Base-by-base conservation (phyloP, 495 filamentous ascomycete genomes). In the Hypoxylon lienhwacheense region DNA sequence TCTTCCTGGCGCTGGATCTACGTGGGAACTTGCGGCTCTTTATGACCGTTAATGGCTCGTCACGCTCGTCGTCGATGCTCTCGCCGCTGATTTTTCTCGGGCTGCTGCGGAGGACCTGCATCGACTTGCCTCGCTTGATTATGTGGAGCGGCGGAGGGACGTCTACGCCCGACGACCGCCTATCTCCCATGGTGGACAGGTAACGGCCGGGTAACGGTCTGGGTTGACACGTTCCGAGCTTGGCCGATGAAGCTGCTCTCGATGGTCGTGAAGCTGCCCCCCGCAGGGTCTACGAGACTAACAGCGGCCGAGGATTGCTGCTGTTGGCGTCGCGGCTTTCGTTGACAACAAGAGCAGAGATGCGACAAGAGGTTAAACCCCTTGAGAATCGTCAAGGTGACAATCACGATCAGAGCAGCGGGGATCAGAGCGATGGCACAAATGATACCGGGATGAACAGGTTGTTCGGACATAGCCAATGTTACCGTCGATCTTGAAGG, bases 351-450 rank as follows among this genome's bases (percentile, higher is more conserved):
- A 60, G 47, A 3, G 14, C 28, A 26, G 28, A 54, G 26, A 6
- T 26, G 21, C 26, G 58, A 21, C 34, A 61, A n/a, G 50, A 63
- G 47, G 53, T 66, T n/a, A 53, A 72, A 55, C 22, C 62, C 52
- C 34, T 55, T 53, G 35, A 59, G 37, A 40, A 72, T 56, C 20
- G 43, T 57, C 1, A 52, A 39, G 24, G 59, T 10, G 6, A 67
- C 24, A 10, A 43, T 19, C 22, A 62, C 19, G 37, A 62, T 26
- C 5, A 67, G 20, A 21, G 36, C 16, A 41, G 80, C 77, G 20
- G 83, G 81, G 40, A 85, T 72, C n/a, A 83, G 63, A 53, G 81
- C 70, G 50, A 84, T 71, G 28, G 73, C 70, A 46, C 73, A 71
- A 53, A 81, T 69, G 48, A 63, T 64, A 50, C 66, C 33, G 28